These are phyloP conservation scores for Xanthoconium stramineum DNA, from an alignment of 768 basidiomycete species.

Conservation along the genomic window DNA sequence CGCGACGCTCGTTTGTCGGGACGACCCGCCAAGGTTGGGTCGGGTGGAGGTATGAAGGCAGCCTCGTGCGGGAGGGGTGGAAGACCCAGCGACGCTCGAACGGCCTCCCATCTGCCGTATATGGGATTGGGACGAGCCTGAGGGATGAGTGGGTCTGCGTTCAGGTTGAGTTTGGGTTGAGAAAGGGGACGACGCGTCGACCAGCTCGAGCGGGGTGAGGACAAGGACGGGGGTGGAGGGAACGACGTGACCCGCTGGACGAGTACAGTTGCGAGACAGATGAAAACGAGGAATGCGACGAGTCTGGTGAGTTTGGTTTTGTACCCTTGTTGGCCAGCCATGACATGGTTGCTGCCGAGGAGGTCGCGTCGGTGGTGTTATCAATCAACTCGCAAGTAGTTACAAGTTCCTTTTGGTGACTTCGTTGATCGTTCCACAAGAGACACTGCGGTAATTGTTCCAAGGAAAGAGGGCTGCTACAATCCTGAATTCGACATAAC, in stretches of 20 bases:
- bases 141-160: background rate
- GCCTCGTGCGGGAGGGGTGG: conserved; percentile 19
- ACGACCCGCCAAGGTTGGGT: background rate
- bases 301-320: conserved; percentile 11
- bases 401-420: no score
- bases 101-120: conserved; percentile 33
- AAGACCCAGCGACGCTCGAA: conserved; percentile 31
- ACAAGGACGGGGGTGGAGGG: background rate
- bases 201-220: background rate
- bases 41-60: background rate
- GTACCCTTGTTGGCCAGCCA: conserved; percentile 15
- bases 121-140: conserved; percentile 1
- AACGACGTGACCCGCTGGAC: conserved; percentile 11
- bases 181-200: background rate
- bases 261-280: conserved; percentile 23
- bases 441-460: no score
- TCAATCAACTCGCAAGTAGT: background rate
- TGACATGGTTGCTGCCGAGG: conserved; percentile 11
- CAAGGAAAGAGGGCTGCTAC: no score
- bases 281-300: conserved; percentile 19
- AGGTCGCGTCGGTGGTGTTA: no score
- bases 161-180: background rate
- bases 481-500: no score
- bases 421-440: no score
- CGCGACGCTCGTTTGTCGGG: conserved; percentile 15